Percentiles rank a stretch among this genome's conserved stretches.
phyloP scores from a whole-genome alignment of 2,329 filamentous ascomycete genomes.

The Polychaeton citri region DNA sequence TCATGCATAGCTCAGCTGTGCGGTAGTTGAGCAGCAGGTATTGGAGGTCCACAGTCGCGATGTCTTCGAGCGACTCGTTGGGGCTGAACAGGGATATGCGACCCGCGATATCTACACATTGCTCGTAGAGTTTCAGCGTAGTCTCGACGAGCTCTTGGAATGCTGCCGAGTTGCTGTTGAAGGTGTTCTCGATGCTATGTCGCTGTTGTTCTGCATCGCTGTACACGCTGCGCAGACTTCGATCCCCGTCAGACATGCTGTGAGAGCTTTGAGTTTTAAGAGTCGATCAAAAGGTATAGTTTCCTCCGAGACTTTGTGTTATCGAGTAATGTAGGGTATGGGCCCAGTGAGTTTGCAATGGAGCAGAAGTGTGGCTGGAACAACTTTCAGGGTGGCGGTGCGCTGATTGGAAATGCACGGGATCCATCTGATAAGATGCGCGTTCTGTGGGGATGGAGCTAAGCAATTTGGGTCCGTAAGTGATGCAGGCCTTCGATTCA shows the following conservation, averaged over 20 bases:
- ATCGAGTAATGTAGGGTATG: too few species aligned
- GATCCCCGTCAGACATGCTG: conserved; percentile 32
- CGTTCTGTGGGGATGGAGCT: too few species aligned
- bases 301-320: too few species aligned
- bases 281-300: neutral
- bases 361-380: too few species aligned
- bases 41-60: conserved; percentile 71
- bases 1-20: conserved; percentile 66
- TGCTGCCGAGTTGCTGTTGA: conserved; percentile 48
- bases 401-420: too few species aligned
- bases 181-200: conserved; percentile 46
- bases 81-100: conserved; percentile 72
- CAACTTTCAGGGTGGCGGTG: too few species aligned
- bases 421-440: too few species aligned
- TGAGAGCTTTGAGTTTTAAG: neutral
- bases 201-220: conserved; percentile 42
- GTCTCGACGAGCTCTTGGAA: conserved; percentile 55
- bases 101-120: conserved; percentile 56
- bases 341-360: too few species aligned
- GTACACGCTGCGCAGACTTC: conserved; percentile 44
- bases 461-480: too few species aligned
- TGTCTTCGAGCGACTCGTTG: conserved; percentile 80
- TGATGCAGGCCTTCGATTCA: too few species aligned
- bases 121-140: conserved; percentile 58
- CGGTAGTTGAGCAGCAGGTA: conserved; percentile 67